A percentile compares a stretch with the other conserved stretches of the same genome.
Evolutionary conservation across 2,329 filamentous ascomycete genomes (phyloP).

Genomic region (Penicillium crustosum): DNA sequence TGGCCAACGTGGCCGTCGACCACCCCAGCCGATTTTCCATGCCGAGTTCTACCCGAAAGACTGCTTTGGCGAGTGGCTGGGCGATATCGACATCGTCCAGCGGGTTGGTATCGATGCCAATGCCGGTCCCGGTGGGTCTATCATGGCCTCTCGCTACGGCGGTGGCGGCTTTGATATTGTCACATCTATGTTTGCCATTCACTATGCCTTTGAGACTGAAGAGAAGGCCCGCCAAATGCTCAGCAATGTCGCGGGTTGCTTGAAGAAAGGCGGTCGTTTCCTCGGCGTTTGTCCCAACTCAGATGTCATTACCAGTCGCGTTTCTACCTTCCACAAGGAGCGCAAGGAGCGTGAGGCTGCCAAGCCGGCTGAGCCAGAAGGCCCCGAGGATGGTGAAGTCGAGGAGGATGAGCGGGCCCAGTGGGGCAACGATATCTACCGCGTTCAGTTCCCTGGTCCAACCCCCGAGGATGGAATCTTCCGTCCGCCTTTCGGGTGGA

Average conservation of each 20-base stretch:
- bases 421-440: constrained; percentile 94
- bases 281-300: constrained; percentile 97
- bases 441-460: constrained; percentile 79
- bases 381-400: constrained; percentile 47
- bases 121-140: constrained; percentile 55
- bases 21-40: constrained; percentile 66
- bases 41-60: constrained; percentile 88
- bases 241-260: constrained; percentile 79
- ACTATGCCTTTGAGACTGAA: constrained; percentile 95
- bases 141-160: constrained; percentile 63
- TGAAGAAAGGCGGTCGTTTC: constrained; percentile 93
- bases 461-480: constrained; percentile 87
- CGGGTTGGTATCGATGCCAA: constrained; percentile 84
- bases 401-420: constrained; percentile 67
- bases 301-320: constrained; percentile 77
- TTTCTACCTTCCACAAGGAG: constrained; percentile 72
- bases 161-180: constrained; percentile 91
- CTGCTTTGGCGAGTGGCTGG: constrained; percentile 83
- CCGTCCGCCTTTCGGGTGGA: constrained; percentile 93
- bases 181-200: constrained; percentile 99
- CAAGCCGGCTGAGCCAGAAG: constrained; percentile 40
- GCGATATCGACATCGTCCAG: constrained; percentile 74
- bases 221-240: constrained; percentile 89
- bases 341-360: constrained; percentile 46
- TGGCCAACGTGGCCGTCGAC: constrained; percentile 54